Base-by-base conservation (phyloP, 805 yeast genomes). In the Kuraishia capsulata region DNA sequence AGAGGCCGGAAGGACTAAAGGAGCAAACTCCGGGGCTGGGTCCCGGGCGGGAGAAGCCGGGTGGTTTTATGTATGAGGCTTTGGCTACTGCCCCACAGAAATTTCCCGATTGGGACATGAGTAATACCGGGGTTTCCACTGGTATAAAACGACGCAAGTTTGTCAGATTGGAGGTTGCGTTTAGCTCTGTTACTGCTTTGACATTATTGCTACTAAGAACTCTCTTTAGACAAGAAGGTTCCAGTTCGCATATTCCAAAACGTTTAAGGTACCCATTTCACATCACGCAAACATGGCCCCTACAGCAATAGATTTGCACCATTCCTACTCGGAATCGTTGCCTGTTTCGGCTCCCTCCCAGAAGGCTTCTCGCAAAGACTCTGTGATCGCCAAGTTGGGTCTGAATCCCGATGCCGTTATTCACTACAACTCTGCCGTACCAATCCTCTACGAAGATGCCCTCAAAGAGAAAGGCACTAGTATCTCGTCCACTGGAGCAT, bases 371-470 rank as follows among this genome's bases (percentile, higher is more conserved):
- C 52, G 53, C 43, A 51, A 54, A 34, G 49, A 46, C 20, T 49
- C 59, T 20, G 59, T 59, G 20, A 57, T 57, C 32, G 49, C 59
- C 5, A 42, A 56, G 21, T 43, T 74, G 35, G 71, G 69, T 30
- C 68, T 83, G 44, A 69, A 71, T 48, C 71, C 71, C 32, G 89
- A 79, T 33, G 81, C 81, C 16, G 57, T 65, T 19, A 76, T 83
- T 48, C 83, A 87, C 58, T 95, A 90, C 71, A 90, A 92, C 61
- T 88, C 97, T 37, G 82, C 96, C 30, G 84, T 89, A 23, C 95
- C 97, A 48, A 76, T 86, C 33, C 71, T 90, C 44, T 92, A 90
- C 68, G 97, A 90, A 62, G 98, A 92, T 59, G 97, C 94, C 45
- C 71, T 90, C 44, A 67, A 75, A 48, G 98, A 90, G 67, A 77